Percentiles rank a stretch among this genome's conserved stretches.
These are phyloP conservation scores for Glycine latifolia DNA, from an alignment of 306 rosid species.

Conservation along the genomic window DNA sequence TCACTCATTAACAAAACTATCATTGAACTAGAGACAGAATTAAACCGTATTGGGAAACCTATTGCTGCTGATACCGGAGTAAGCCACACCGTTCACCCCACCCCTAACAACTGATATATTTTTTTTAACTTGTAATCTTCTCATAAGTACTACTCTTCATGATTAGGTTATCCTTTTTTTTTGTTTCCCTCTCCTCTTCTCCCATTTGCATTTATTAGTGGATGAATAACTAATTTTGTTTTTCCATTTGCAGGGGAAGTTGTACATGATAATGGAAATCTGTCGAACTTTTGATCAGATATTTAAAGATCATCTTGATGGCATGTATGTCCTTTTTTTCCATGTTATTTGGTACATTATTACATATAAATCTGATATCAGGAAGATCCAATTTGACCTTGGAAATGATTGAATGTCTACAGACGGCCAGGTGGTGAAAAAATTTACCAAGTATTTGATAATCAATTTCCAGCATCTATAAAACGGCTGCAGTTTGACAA, in stretches of 20 bases:
- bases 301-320: constrained; percentile 98
- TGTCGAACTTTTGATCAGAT: constrained; percentile 87
- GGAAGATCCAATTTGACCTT: constrained; percentile 38
- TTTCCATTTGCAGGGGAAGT: constrained; percentile 77
- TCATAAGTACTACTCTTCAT: constrained; percentile 13
- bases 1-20: constrained; percentile 90
- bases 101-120: not conserved
- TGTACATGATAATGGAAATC: constrained; percentile 91
- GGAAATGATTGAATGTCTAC: constrained; percentile 46
- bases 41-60: constrained; percentile 93
- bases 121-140: not conserved
- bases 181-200: not conserved
- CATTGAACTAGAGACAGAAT: constrained; percentile 84
- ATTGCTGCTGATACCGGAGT: constrained; percentile 95
- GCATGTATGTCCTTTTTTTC: constrained; percentile 66
- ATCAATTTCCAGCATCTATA: constrained; percentile 96
- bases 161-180: not conserved
- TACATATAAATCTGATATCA: not conserved
- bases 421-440: constrained; percentile 96
- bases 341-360: constrained; percentile 18
- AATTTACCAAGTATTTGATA: constrained; percentile 88
- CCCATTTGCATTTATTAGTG: not conserved
- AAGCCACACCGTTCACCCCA: constrained; percentile 41
- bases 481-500: constrained; percentile 96
- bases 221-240: constrained; percentile 34